Evolutionary conservation across 176 grass and related monocot species (phyloP).

Genomic region (Avena eriantha): DNA sequence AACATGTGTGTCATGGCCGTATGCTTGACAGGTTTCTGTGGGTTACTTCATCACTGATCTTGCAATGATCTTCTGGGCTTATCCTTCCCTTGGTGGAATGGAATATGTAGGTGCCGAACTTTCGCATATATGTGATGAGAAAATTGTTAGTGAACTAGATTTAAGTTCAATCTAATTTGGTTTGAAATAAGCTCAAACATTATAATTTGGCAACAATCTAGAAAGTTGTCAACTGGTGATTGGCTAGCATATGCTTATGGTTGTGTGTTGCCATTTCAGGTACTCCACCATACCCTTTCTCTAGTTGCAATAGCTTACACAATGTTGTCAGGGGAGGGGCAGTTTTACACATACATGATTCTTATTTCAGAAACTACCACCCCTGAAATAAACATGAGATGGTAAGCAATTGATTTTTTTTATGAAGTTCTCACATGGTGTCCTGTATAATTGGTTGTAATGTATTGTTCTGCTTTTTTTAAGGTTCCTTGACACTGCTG

Average conservation of each 20-base stretch:
- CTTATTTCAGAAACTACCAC: slow-evolving; percentile 92
- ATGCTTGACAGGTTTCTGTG: slow-evolving; percentile 74
- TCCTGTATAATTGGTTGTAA: slow-evolving; percentile 31
- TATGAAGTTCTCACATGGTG: background rate
- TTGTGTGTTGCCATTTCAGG: slow-evolving; percentile 58
- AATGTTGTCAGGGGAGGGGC: slow-evolving; percentile 86
- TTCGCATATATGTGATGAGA: slow-evolving; percentile 5
- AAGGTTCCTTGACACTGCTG: slow-evolving; percentile 98
- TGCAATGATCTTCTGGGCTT: slow-evolving; percentile 93
- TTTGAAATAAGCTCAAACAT: slow-evolving; percentile 1
- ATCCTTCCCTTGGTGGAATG: slow-evolving; percentile 93
- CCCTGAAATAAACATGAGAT: slow-evolving; percentile 88
- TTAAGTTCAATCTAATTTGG: slow-evolving; percentile 18
- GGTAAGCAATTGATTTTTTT: slow-evolving; percentile 53
- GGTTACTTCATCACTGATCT: slow-evolving; percentile 95
- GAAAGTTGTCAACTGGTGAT: slow-evolving; percentile 1
- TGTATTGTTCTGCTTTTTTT: slow-evolving; percentile 42
- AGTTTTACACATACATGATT: slow-evolving; percentile 91
- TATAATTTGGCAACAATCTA: background rate
- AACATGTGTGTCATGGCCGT: slow-evolving; percentile 42
- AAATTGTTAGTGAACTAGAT: slow-evolving; percentile 27
- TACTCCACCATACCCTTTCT: slow-evolving; percentile 90
- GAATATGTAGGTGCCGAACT: slow-evolving; percentile 82
- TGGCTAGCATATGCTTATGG: slow-evolving; percentile 35
- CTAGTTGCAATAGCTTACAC: slow-evolving; percentile 80